Evolutionary conservation across 1,284 basidiomycete genomes (phyloP).

Genomic region (Rhodotorula sp.): DNA sequence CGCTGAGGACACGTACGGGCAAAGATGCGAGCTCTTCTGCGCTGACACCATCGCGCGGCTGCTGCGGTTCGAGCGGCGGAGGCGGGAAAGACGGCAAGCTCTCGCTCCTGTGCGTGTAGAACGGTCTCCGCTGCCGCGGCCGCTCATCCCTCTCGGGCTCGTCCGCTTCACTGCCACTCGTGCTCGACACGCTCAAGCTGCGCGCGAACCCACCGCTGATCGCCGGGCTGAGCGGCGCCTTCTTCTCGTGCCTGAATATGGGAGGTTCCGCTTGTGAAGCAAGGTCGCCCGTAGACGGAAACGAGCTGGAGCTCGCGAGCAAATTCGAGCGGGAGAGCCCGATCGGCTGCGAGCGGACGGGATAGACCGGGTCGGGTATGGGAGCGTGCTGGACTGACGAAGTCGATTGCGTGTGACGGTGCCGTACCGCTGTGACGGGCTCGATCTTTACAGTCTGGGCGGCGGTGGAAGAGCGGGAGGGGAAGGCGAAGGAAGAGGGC

Average conservation of each 20-base stretch:
- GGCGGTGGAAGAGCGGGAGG: background rate
- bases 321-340: conserved; percentile 14
- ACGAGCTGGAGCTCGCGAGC: background rate
- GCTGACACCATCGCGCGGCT: background rate
- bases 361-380: conserved; percentile 22
- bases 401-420: background rate
- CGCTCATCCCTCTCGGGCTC: background rate
- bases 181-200: conserved; percentile 2
- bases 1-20: conserved; percentile 9
- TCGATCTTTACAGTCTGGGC: background rate
- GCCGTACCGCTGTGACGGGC: background rate
- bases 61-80: background rate
- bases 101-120: conserved; percentile 27
- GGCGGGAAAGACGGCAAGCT: conserved; percentile 30
- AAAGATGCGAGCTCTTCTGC: conserved; percentile 13
- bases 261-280: background rate
- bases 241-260: background rate
- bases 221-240: conserved; percentile 15
- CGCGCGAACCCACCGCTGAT: conserved; percentile 27
- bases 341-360: conserved; percentile 29
- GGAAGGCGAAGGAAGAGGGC: background rate
- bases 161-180: background rate
- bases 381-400: conserved; percentile 14
- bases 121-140: background rate
- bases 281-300: background rate